Evolutionary conservation across 2,329 filamentous ascomycete genomes (phyloP).

Genomic region (Aspergillus sp.): DNA sequence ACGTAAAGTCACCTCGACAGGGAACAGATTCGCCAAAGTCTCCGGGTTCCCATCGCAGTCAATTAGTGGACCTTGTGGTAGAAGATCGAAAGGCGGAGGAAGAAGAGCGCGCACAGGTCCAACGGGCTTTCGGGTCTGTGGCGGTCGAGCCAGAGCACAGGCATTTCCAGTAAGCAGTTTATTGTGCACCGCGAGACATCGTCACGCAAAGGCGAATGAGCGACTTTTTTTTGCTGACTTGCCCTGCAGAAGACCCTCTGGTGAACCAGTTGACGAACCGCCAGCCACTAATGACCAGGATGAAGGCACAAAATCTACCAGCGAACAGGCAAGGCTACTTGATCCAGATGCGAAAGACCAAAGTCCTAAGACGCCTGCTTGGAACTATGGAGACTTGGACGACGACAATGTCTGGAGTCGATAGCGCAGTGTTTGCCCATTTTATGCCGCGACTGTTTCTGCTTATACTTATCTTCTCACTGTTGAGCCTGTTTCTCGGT

Average conservation of each 20-base stretch:
- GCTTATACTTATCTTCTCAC: neutral
- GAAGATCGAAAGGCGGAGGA: conserved; percentile 67
- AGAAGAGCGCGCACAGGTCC: conserved; percentile 63
- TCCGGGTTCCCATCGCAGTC: conserved; percentile 61
- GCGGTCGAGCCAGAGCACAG: conserved; percentile 57
- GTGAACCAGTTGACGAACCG: conserved; percentile 35
- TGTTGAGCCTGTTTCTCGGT: neutral
- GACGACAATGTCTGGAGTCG: conserved; percentile 44
- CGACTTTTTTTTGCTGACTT: conserved; percentile 18
- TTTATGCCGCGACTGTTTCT: neutral
- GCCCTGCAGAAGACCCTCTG: conserved; percentile 36
- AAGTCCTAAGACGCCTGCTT: conserved; percentile 24
- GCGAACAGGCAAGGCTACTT: conserved; percentile 9
- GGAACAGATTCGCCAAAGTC: conserved; percentile 49
- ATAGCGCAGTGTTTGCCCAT: conserved; percentile 23
- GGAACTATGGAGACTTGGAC: conserved; percentile 38
- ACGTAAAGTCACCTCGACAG: conserved; percentile 33
- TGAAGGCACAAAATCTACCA: conserved; percentile 24
- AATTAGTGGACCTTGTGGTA: conserved; percentile 69
- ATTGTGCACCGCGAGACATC: conserved; percentile 8
- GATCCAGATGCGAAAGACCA: conserved; percentile 16
- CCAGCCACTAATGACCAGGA: conserved; percentile 13
- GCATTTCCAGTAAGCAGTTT: conserved; percentile 37
- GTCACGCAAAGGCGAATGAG: neutral
- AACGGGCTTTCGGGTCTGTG: conserved; percentile 65